These are phyloP conservation scores for Heterobasidion annosum DNA, from an alignment of 1,284 basidiomycete species.

Conservation along the genomic window DNA sequence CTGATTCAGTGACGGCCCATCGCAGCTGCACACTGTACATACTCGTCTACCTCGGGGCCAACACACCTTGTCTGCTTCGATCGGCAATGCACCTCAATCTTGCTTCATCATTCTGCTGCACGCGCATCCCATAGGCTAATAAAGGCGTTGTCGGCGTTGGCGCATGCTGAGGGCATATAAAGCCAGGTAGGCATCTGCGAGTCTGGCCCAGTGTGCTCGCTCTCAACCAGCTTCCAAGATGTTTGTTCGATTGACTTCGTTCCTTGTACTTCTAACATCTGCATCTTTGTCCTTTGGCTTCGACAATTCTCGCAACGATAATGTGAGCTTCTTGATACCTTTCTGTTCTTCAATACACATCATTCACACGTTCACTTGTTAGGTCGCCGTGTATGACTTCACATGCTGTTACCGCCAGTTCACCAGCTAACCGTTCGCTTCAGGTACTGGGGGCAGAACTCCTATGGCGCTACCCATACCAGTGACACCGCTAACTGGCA, in stretches of 20 bases:
- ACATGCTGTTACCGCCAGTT: no score
- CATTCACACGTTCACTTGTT: background rate
- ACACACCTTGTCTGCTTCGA: background rate
- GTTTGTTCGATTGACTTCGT: background rate
- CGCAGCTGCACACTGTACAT: no score
- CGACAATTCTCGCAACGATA: slow-evolving; percentile 13
- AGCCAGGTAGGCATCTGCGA: no score
- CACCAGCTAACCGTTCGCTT: background rate
- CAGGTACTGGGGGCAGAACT: slow-evolving; percentile 42
- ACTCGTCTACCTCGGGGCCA: background rate
- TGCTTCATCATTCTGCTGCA: background rate
- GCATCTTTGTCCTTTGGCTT: slow-evolving; percentile 5
- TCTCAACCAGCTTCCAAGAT: background rate
- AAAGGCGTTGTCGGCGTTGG: no score
- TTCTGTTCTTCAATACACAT: background rate
- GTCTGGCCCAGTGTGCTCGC: no score
- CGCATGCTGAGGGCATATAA: no score
- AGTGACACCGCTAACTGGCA: slow-evolving; percentile 37
- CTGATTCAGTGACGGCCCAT: no score
- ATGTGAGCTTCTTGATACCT: slow-evolving; percentile 8
- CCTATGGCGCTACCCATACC: slow-evolving; percentile 42
- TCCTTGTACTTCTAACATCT: background rate
- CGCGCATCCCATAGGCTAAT: no score
- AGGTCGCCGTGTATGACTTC: slow-evolving; percentile 7
- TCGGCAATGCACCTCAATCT: background rate